A percentile compares a stretch with the other conserved stretches of the same genome.
Conservation (phyloP, 1,139 yeast genomes). For the Nematodospora anomalae region DNA sequence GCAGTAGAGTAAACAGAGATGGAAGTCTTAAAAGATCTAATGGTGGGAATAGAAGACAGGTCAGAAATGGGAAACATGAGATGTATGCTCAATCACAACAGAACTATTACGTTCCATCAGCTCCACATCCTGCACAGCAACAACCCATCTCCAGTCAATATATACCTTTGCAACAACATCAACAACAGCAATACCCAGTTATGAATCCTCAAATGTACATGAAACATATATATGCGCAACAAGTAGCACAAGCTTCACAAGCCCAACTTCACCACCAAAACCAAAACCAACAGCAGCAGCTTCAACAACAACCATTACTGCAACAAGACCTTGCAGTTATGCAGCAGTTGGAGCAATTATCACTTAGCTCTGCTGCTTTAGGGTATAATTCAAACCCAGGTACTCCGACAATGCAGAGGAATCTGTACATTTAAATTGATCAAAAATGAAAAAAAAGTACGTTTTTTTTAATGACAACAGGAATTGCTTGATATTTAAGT, state of each 20-base stretch:
- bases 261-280: conserved; percentile 16
- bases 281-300: conserved; percentile 12
- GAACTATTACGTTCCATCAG: conserved; percentile 7
- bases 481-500: no score
- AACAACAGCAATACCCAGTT: conserved; percentile 10
- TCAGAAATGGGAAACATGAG: conserved; percentile 6
- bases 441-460: not conserved
- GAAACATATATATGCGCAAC: conserved; percentile 14
- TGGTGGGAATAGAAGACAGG: conserved; percentile 4
- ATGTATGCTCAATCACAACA: conserved; percentile 5
- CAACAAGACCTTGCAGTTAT: conserved; percentile 39
- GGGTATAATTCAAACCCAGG: conserved; percentile 51
- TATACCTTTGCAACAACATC: conserved; percentile 7
- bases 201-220: conserved; percentile 13
- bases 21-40: conserved; percentile 17
- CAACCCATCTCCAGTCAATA: conserved; percentile 6
- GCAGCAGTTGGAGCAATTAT: conserved; percentile 51
- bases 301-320: conserved; percentile 17
- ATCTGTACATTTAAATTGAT: conserved; percentile 10
- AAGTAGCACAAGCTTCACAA: conserved; percentile 8
- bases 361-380: conserved; percentile 50
- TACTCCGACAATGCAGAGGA: conserved; percentile 27
- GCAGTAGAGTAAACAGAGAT: conserved; percentile 33
- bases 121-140: conserved; percentile 8
- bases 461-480: not conserved